Evolutionary conservation across 2,329 filamentous ascomycete genomes (phyloP).

Genomic region (Xylogone sp.): DNA sequence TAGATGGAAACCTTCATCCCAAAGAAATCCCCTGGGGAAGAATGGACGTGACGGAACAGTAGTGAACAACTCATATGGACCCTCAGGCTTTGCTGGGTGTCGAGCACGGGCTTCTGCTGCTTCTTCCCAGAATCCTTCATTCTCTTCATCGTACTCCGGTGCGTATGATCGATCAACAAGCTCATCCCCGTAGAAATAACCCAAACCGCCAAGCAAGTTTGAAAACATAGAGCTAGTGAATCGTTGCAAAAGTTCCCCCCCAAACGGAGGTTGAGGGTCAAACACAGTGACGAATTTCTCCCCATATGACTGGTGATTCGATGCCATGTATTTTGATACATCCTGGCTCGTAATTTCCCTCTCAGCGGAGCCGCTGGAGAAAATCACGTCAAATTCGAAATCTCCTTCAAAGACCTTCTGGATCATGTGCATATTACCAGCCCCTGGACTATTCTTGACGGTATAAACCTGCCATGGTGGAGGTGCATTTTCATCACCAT

Average conservation of each 20-base stretch:
- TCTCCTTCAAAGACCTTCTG: constrained; percentile 88
- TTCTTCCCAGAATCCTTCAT: constrained; percentile 94
- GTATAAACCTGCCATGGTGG: constrained; percentile 85
- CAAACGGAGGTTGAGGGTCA: constrained; percentile 72
- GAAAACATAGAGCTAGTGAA: constrained; percentile 92
- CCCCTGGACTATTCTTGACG: constrained; percentile 62
- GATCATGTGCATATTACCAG: constrained; percentile 80
- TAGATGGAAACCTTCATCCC: constrained; percentile 97
- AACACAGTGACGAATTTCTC: constrained; percentile 72
- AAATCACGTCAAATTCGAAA: constrained; percentile 92
- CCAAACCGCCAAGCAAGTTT: constrained; percentile 89
- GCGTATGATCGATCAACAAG: constrained; percentile 88
- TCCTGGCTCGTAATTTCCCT: constrained; percentile 54
- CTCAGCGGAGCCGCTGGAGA: constrained; percentile 70
- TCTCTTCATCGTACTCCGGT: constrained; percentile 91
- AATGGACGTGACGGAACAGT: constrained; percentile 90
- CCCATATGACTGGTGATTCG: constrained; percentile 64
- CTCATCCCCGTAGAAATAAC: constrained; percentile 88
- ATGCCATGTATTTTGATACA: constrained; percentile 66
- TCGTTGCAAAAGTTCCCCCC: constrained; percentile 64
- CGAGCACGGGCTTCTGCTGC: constrained; percentile 73
- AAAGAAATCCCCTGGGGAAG: constrained; percentile 93
- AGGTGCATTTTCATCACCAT: constrained; percentile 63
- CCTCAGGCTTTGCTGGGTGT: constrained; percentile 67
- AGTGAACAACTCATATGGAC: constrained; percentile 85